A percentile compares a stretch with the other conserved stretches of the same genome.
Evolutionary conservation across 108 stramenopile species (phyloP).

Genomic region (Bacterosira constricta): DNA sequence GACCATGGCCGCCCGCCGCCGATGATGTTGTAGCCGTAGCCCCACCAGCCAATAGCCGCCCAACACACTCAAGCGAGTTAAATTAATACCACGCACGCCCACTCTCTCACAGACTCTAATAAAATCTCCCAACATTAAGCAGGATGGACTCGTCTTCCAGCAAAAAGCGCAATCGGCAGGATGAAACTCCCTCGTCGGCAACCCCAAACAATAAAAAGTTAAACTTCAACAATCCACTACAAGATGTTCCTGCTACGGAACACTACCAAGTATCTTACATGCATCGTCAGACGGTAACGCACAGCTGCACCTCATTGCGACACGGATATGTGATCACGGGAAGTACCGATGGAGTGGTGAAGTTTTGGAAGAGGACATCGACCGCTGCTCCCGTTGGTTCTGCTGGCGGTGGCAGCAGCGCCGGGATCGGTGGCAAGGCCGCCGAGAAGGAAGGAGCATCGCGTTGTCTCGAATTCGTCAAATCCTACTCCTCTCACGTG

Average conservation of each 20-base stretch:
- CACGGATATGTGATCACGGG: constrained; percentile 94
- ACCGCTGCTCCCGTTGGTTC: constrained; percentile 14
- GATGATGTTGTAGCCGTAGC: too few species aligned
- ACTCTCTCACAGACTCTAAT: too few species aligned
- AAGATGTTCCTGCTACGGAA: constrained; percentile 61
- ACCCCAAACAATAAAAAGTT: too few species aligned
- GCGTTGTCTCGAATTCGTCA: constrained; percentile 95
- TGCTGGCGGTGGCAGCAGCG: background rate
- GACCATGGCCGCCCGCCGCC: too few species aligned
- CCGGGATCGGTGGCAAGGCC: background rate
- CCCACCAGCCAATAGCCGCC: too few species aligned
- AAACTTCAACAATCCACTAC: background rate
- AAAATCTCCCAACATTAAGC: too few species aligned
- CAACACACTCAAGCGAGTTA: too few species aligned
- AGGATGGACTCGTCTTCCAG: background rate
- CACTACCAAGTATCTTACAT: constrained; percentile 91
- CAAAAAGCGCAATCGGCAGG: constrained; percentile 7
- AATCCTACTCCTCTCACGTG: constrained; percentile 93
- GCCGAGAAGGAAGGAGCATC: constrained; percentile 11
- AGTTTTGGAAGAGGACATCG: constrained; percentile 97
- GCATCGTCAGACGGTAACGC: constrained; percentile 91
- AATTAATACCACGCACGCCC: too few species aligned
- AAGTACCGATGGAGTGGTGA: constrained; percentile 91
- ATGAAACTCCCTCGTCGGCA: constrained; percentile 11
- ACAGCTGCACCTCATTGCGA: constrained; percentile 60